phyloP scores from a whole-genome alignment of 2,329 filamentous ascomycete genomes.

The Talaromyces sp. region DNA sequence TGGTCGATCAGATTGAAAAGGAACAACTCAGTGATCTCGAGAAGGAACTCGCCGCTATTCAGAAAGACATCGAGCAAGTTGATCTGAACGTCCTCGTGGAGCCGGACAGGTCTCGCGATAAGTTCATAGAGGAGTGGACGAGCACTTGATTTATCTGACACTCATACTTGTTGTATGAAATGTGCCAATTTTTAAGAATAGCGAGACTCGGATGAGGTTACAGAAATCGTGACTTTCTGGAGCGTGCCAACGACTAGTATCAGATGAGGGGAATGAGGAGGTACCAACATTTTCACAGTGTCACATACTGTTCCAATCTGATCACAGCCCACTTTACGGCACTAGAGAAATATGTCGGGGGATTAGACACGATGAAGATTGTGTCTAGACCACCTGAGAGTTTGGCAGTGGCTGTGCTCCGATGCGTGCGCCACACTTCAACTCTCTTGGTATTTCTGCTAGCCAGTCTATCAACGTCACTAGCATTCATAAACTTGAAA shows the following conservation, averaged over 20 bases:
- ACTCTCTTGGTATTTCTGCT: not conserved
- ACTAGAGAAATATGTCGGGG: no score
- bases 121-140: conserved; percentile 5
- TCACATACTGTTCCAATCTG: no score
- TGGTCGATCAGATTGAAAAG: conserved; percentile 26
- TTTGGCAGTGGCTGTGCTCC: not conserved
- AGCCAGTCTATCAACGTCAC: no score
- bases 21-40: conserved; percentile 28
- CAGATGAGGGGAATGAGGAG: no score
- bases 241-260: no score
- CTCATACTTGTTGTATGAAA: not conserved
- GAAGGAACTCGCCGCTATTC: conserved; percentile 25
- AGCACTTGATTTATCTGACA: not conserved
- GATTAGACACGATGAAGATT: no score
- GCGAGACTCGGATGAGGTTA: not conserved
- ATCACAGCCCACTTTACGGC: no score
- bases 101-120: not conserved
- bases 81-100: conserved; percentile 29
- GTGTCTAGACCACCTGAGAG: no score
- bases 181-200: not conserved
- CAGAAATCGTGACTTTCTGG: not conserved
- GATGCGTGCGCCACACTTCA: not conserved
- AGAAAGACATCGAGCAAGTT: conserved; percentile 31
- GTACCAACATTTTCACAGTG: no score
- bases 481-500: no score